phyloP scores from a whole-genome alignment of 2,329 filamentous ascomycete genomes.

The Colletotrichum liriopes region DNA sequence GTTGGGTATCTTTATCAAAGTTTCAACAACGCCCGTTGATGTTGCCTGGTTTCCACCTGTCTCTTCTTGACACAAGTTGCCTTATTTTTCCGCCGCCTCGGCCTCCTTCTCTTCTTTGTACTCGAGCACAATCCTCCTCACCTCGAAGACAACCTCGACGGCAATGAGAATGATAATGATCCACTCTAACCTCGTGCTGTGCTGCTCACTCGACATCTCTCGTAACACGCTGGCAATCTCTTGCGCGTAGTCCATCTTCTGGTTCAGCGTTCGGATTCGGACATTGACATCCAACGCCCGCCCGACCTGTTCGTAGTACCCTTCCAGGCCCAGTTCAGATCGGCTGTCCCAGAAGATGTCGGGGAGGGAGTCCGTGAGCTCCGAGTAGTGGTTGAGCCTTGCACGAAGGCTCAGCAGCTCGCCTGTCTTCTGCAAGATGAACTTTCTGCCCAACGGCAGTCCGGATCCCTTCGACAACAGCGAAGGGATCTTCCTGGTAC shows the following conservation, averaged over 20 bases:
- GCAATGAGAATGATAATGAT: conserved; percentile 96
- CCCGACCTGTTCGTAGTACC: conserved; percentile 95
- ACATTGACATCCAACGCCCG: conserved; percentile 91
- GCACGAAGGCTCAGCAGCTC: conserved; percentile 91
- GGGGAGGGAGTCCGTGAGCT: conserved; percentile 93
- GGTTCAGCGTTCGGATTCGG: conserved; percentile 91
- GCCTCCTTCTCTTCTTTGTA: conserved; percentile 57
- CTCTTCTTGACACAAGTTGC: not conserved
- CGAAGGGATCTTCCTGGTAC: conserved; percentile 85
- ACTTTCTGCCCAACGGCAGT: conserved; percentile 70
- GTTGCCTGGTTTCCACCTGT: not conserved
- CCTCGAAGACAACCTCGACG: conserved; percentile 91
- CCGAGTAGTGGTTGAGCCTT: conserved; percentile 96
- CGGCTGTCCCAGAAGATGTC: conserved; percentile 97
- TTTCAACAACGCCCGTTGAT: not conserved
- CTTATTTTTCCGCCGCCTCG: conserved; percentile 39
- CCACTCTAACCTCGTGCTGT: conserved; percentile 90
- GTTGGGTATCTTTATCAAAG: conserved; percentile 26
- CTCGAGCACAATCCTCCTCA: conserved; percentile 81
- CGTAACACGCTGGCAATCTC: conserved; percentile 93
- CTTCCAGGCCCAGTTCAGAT: conserved; percentile 90
- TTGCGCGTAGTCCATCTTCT: conserved; percentile 98
- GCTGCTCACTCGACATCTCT: conserved; percentile 91
- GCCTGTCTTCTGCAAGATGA: conserved; percentile 94
- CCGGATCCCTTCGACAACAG: conserved; percentile 77